Percentiles rank a stretch among this genome's conserved stretches.
Evolutionary conservation across 2,329 filamentous ascomycete species (phyloP).

Genomic region (Blastomyces silverae): DNA sequence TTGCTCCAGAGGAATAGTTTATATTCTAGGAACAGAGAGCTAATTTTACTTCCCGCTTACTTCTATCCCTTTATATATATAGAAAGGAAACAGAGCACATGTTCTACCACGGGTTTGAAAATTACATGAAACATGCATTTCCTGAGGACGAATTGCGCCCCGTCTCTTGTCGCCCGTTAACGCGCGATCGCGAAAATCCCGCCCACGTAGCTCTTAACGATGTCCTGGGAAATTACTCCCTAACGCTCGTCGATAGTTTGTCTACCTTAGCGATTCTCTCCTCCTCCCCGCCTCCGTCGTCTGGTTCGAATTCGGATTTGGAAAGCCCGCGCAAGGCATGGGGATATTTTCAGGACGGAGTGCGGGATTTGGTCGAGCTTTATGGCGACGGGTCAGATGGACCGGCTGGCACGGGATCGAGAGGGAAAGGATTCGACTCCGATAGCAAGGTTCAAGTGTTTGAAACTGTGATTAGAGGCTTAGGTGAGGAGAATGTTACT

Average conservation of each 20-base stretch:
- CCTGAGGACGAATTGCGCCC: slow-evolving; percentile 93
- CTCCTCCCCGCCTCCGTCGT: slow-evolving; percentile 55
- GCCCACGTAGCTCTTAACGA: slow-evolving; percentile 85
- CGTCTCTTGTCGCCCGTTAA: slow-evolving; percentile 74
- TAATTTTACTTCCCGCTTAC: background rate
- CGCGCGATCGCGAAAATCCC: slow-evolving; percentile 72
- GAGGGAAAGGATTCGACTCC: slow-evolving; percentile 78
- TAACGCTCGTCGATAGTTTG: slow-evolving; percentile 90
- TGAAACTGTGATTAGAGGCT: slow-evolving; percentile 89
- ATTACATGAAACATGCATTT: slow-evolving; percentile 90
- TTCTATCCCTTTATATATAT: background rate
- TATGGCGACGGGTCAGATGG: slow-evolving; percentile 79
- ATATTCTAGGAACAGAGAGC: background rate
- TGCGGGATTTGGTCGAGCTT: slow-evolving; percentile 66
- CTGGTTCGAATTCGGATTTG: slow-evolving; percentile 32
- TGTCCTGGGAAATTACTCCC: slow-evolving; percentile 90
- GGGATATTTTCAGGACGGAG: slow-evolving; percentile 69
- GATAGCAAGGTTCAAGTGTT: slow-evolving; percentile 99
- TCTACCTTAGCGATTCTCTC: slow-evolving; percentile 91
- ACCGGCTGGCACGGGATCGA: slow-evolving; percentile 60
- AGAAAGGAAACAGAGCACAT: slow-evolving; percentile 55
- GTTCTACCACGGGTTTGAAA: slow-evolving; percentile 95
- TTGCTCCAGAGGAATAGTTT: background rate
- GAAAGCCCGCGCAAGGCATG: slow-evolving; percentile 50
- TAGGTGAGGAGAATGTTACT: slow-evolving; percentile 29